Evolutionary conservation across 1,284 basidiomycete species (phyloP).

Genomic region (Ceratobasidium papillatum): DNA sequence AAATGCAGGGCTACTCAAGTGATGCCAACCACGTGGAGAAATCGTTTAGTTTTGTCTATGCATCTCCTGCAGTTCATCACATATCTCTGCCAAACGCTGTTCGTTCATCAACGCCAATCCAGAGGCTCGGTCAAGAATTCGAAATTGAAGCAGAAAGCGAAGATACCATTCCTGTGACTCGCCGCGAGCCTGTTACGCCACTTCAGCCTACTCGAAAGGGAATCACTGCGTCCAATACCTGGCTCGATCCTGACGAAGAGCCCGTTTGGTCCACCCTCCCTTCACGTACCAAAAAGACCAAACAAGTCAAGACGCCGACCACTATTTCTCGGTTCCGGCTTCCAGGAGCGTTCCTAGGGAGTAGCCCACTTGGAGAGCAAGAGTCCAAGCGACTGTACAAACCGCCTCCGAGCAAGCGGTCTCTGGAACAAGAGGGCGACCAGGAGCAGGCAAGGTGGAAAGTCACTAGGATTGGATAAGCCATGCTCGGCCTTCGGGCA

Average conservation of each 20-base stretch:
- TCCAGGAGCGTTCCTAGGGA: constrained; percentile 21
- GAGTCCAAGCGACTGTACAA: constrained; percentile 11
- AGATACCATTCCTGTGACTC: not conserved
- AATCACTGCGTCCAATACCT: not conserved
- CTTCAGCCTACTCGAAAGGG: not conserved
- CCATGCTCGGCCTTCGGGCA: not conserved
- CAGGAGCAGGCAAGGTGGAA: not conserved
- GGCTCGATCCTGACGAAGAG: constrained; percentile 17
- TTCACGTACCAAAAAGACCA: not conserved
- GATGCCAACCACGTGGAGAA: not conserved
- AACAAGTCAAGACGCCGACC: not conserved
- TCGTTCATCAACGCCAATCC: not conserved
- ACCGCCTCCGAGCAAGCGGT: constrained; percentile 28
- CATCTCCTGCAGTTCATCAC: not conserved
- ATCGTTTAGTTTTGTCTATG: not conserved
- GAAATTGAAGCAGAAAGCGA: not conserved
- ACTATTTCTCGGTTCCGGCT: constrained; percentile 12
- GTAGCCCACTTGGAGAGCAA: not conserved
- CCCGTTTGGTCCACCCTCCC: constrained; percentile 34
- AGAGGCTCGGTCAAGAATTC: not conserved
- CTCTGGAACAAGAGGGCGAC: not conserved
- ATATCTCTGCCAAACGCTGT: not conserved
- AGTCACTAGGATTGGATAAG: constrained; percentile 13
- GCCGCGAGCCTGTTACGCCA: constrained; percentile 1
- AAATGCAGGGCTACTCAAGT: not conserved